A percentile compares a stretch with the other conserved stretches of the same genome.
Evolutionary conservation across 768 basidiomycete genomes (phyloP).

Genomic region (Crepidotus variabilis): DNA sequence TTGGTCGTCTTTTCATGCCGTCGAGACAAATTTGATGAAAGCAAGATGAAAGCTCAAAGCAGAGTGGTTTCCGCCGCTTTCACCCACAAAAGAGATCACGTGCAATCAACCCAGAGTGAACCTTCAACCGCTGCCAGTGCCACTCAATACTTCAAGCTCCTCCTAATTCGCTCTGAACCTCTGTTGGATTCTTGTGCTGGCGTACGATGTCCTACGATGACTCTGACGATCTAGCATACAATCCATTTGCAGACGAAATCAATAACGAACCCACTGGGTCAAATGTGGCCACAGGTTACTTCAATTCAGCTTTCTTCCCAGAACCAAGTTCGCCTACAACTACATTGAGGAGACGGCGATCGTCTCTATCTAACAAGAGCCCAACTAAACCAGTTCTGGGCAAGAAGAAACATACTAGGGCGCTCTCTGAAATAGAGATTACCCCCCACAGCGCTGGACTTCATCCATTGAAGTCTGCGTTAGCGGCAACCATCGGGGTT

Average conservation of each 20-base stretch:
- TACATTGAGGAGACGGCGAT: constrained; percentile 18
- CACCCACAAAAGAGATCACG: constrained; percentile 12
- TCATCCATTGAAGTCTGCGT: constrained; percentile 25
- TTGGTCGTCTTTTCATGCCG: constrained; percentile 58
- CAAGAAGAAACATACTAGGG: constrained; percentile 15
- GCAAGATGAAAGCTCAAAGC: too few species aligned
- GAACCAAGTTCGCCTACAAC: constrained; percentile 18
- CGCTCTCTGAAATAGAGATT: constrained; percentile 22
- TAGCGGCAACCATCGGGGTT: constrained; percentile 15
- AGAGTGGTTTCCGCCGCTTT: too few species aligned
- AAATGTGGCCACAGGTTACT: constrained; percentile 18
- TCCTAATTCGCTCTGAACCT: background rate
- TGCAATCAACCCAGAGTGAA: background rate
- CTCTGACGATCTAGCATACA: constrained; percentile 20
- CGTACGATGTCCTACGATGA: constrained; percentile 9
- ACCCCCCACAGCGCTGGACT: constrained; percentile 17
- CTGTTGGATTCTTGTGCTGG: background rate
- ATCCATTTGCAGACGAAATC: constrained; percentile 22
- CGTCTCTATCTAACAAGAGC: constrained; percentile 12
- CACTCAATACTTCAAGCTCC: background rate
- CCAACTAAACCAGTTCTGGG: constrained; percentile 1
- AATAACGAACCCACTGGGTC: constrained; percentile 11
- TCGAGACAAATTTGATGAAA: constrained; percentile 54
- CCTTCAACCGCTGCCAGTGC: too few species aligned
- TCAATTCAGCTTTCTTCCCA: constrained; percentile 28